These are phyloP conservation scores for Penicillium sp. DNA, from an alignment of 2,329 filamentous ascomycete species.

Conservation along the genomic window DNA sequence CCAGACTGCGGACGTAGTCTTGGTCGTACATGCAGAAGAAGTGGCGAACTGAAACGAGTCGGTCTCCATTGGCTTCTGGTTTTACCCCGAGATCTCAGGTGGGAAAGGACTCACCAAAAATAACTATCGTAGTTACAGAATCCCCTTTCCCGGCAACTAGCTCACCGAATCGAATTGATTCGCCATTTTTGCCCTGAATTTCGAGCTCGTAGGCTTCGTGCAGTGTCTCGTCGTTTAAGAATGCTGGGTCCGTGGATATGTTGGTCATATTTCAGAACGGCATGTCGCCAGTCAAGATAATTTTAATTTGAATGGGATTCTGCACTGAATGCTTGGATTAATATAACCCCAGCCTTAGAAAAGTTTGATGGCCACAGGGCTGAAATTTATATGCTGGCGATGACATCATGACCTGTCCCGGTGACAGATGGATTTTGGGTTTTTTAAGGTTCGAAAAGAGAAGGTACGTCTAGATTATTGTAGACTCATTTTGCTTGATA, in stretches of 20 bases:
- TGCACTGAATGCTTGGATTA: background rate
- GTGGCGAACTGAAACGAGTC: constrained; percentile 17
- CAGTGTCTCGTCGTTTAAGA: constrained; percentile 15
- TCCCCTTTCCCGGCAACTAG: constrained; percentile 22
- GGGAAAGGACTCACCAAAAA: constrained; percentile 16
- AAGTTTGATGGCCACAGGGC: background rate
- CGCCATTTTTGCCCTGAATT: constrained; percentile 14
- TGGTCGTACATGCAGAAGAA: constrained; percentile 27
- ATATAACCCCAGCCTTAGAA: background rate
- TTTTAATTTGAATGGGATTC: background rate
- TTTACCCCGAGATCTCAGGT: background rate
- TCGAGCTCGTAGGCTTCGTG: constrained; percentile 26
- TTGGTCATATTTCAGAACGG: constrained; percentile 1
- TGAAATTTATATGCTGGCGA: background rate
- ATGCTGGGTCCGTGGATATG: background rate
- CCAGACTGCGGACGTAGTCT: constrained; percentile 20
- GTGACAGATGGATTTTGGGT: too few relatives aligned
- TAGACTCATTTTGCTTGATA: too few relatives aligned
- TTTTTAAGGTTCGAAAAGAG: too few relatives aligned
- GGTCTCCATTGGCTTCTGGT: background rate
- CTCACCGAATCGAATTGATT: constrained; percentile 23
- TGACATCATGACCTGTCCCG: constrained; percentile 2
- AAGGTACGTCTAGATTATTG: too few relatives aligned
- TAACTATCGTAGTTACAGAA: constrained; percentile 21
- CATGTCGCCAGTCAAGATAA: background rate